Conservation (phyloP, 805 yeast genomes). For the Hanseniaspora mollemarum region DNA sequence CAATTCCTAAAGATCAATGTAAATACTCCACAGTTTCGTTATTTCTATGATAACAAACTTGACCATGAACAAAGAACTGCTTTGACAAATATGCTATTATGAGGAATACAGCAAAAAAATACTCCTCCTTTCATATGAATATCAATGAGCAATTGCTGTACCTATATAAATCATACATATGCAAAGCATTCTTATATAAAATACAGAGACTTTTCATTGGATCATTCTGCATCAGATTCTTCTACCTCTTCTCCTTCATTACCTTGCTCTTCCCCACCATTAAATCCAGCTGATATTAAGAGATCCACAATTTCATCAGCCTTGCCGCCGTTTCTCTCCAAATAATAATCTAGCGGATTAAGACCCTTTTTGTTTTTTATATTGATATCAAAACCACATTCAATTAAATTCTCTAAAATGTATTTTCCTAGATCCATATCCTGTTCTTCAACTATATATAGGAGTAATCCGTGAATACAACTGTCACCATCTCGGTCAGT, state of each 20-base stretch:
- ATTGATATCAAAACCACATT: slow-evolving; percentile 81
- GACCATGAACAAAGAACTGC: background rate
- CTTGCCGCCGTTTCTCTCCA: slow-evolving; percentile 33
- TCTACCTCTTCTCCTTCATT: slow-evolving; percentile 28
- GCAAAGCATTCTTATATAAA: too few relatives aligned
- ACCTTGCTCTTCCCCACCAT: slow-evolving; percentile 64
- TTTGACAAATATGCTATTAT: slow-evolving; percentile 2
- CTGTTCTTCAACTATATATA: slow-evolving; percentile 64
- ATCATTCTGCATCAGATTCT: slow-evolving; percentile 19
- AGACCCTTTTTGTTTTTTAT: slow-evolving; percentile 49
- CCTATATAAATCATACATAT: too few relatives aligned
- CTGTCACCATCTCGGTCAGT: slow-evolving; percentile 62
- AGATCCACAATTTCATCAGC: slow-evolving; percentile 47
- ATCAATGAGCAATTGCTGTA: too few relatives aligned
- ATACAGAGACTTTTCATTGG: background rate
- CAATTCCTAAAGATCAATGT: slow-evolving; percentile 1
- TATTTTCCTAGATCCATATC: slow-evolving; percentile 59
- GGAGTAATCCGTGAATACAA: slow-evolving; percentile 78
- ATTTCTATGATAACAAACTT: background rate
- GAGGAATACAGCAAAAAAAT: too few relatives aligned
- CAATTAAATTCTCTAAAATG: slow-evolving; percentile 67
- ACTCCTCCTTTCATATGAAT: too few relatives aligned
- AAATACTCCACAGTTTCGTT: background rate
- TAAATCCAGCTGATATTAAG: slow-evolving; percentile 35
- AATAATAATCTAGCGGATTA: slow-evolving; percentile 62